These are phyloP conservation scores for Erysimum pusillum DNA, from an alignment of 441 rosid species.

Conservation along the genomic window DNA sequence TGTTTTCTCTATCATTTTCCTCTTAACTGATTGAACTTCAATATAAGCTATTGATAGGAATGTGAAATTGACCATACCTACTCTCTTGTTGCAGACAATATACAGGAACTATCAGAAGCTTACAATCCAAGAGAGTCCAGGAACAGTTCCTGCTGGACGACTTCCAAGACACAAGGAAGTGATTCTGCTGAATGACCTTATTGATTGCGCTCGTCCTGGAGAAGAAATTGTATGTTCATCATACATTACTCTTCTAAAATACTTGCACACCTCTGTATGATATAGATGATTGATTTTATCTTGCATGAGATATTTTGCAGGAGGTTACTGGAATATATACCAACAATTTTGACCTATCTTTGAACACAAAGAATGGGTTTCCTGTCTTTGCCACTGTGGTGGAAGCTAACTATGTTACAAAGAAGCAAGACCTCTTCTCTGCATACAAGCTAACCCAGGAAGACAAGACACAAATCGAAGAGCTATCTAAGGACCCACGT, in stretches of 20 bases:
- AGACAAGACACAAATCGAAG: slow-evolving; percentile 92
- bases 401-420: slow-evolving; percentile 90
- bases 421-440: slow-evolving; percentile 97
- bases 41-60: not conserved
- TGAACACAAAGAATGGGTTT: slow-evolving; percentile 97
- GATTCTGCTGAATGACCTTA: slow-evolving; percentile 89
- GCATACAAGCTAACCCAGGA: slow-evolving; percentile 97
- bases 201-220: slow-evolving; percentile 97
- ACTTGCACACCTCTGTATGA: slow-evolving; percentile 1
- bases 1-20: slow-evolving; percentile 9
- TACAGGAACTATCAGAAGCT: slow-evolving; percentile 98
- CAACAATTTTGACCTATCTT: slow-evolving; percentile 89
- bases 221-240: slow-evolving; percentile 85
- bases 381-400: slow-evolving; percentile 97
- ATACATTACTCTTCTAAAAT: not conserved
- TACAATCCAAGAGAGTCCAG: slow-evolving; percentile 98
- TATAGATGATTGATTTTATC: slow-evolving; percentile 18
- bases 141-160: slow-evolving; percentile 98
- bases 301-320: slow-evolving; percentile 50
- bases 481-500: slow-evolving; percentile 87
- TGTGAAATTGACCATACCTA: not conserved
- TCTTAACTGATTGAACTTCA: not conserved
- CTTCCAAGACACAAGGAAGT: slow-evolving; percentile 99
- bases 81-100: slow-evolving; percentile 71
- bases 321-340: slow-evolving; percentile 96